Base-by-base conservation (phyloP, 352 stramenopile species). In the Phytophthora parvispora region DNA sequence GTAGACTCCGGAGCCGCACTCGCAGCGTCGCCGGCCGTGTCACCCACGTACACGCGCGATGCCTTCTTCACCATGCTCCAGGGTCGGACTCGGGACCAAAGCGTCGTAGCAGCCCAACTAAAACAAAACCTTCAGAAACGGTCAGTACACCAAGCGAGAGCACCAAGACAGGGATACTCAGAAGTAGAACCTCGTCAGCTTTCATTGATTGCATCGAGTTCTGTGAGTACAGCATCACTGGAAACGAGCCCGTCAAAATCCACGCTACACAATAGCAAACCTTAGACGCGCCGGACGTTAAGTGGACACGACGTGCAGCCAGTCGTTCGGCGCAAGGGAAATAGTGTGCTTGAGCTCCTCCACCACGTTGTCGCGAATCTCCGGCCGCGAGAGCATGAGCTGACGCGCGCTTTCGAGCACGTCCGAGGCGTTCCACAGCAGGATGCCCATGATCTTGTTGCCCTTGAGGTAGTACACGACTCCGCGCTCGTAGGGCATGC, bases 401-500 rank as follows among this genome's bases (percentile, higher is more conserved):
- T 38, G 31, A 3, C 8, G 31, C 31, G 31, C 31, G 9, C 36
- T 43, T 22, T 22, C 36, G 13, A 43, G 36, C 36, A 42, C 36
- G 52, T 98, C 91, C 24, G 74, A 84, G 1, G 91, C 91, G 60
- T 98, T 98, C 89, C 91, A 97, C 13, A 97, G 74, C 60, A 98
- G 50, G 64, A 98, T 93, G 48, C 93, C 93, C 67, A 97, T 91
- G 63, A 98, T 92, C 60, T 93, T 92, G 77, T 93, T 96, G 48
- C 89, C 89, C 50, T 91, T 87, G 22, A 98, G 72, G 51, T 98
- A 98, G 72, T 98, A 98, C 48, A 98, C 91, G 38, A 97, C 80
- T 16, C 93, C 93, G 40, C 93, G 88, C 51, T 95, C 77, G 59
- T 89, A 97, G 16, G 66, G 49, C 50, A 66, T 59, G 36, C 57